phyloP scores from a whole-genome alignment of 768 basidiomycete species.

The Tylopilus felleus region DNA sequence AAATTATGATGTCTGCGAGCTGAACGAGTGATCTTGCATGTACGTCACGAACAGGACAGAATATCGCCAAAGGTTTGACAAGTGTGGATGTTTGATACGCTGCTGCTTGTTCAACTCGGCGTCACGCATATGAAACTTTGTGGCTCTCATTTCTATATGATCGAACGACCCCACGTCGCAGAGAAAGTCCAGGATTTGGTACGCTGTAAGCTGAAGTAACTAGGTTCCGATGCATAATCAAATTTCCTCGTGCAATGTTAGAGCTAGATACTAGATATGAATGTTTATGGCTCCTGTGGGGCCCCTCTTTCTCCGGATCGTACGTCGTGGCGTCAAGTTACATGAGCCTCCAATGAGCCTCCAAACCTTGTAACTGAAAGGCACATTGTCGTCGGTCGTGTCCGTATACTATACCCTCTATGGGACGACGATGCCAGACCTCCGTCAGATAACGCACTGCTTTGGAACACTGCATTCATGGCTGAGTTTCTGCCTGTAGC shows the following conservation, averaged over 20 bases:
- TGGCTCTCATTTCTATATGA: neutral
- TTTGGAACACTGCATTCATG: neutral
- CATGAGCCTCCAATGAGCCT: too few relatives aligned
- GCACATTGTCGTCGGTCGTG: too few relatives aligned
- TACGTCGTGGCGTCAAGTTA: neutral
- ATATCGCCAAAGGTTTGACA: too few relatives aligned
- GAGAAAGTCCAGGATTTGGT: too few relatives aligned
- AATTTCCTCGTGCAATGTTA: neutral
- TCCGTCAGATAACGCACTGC: neutral
- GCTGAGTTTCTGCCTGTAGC: too few relatives aligned
- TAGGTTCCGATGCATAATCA: neutral
- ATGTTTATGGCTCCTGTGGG: neutral
- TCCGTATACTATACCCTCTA: neutral
- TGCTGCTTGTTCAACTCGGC: too few relatives aligned
- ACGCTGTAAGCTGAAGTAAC: neutral
- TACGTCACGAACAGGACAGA: too few relatives aligned
- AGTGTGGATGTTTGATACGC: too few relatives aligned
- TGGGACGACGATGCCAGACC: neutral
- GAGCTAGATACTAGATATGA: neutral
- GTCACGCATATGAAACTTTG: neutral
- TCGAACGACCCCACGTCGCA: neutral
- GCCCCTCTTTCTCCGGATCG: neutral
- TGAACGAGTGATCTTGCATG: neutral
- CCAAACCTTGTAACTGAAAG: neutral
- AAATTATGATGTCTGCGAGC: neutral